Conservation (phyloP, 768 basidiomycete species). For the Pholiota conissans region DNA sequence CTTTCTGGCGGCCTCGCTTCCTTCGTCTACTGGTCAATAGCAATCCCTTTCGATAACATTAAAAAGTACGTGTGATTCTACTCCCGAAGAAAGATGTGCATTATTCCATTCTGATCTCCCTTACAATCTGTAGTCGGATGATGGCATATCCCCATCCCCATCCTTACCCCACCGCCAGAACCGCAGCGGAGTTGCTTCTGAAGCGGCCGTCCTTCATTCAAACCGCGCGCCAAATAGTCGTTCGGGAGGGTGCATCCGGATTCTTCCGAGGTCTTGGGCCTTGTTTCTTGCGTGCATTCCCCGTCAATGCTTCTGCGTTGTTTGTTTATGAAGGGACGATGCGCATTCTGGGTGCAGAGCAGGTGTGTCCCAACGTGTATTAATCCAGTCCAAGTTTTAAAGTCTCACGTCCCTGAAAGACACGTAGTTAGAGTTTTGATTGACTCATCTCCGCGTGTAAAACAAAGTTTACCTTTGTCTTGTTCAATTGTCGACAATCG, state of each 20-base stretch:
- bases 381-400: constrained; percentile 4
- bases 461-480: constrained; percentile 5
- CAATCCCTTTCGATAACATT: constrained; percentile 76
- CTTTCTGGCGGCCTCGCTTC: constrained; percentile 63
- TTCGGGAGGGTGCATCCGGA: constrained; percentile 50
- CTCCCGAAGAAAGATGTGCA: constrained; percentile 1
- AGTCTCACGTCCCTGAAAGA: constrained; percentile 32
- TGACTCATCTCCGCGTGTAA: constrained; percentile 12
- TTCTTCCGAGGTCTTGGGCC: constrained; percentile 71
- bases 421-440: constrained; percentile 38
- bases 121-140: constrained; percentile 50
- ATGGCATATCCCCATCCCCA: constrained; percentile 56
- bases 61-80: constrained; percentile 68
- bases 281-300: constrained; percentile 71
- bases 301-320: constrained; percentile 75
- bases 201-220: constrained; percentile 46
- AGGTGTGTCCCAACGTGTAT: constrained; percentile 37
- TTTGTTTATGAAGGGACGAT: constrained; percentile 81
- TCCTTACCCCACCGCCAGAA: constrained; percentile 35
- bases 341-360: constrained; percentile 63
- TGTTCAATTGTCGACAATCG: neutral
- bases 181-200: constrained; percentile 19
- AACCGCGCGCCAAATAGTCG: constrained; percentile 54
- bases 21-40: constrained; percentile 67
- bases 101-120: constrained; percentile 2